Conservation (phyloP, 495 filamentous ascomycete species). For the Trichodelitschia bisporula region DNA sequence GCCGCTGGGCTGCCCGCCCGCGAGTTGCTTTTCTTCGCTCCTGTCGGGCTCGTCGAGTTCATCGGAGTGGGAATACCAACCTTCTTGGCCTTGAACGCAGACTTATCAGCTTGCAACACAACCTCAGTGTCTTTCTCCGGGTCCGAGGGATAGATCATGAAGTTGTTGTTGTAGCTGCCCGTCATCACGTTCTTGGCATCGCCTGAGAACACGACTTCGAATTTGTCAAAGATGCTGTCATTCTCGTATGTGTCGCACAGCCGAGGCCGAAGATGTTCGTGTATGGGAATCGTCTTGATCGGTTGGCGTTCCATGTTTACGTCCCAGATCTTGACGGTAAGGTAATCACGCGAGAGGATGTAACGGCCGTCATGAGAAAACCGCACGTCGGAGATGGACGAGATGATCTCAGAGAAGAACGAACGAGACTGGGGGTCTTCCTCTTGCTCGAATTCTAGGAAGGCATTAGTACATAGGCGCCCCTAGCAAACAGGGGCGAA, state of each 20-base stretch:
- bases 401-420: constrained; percentile 99
- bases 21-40: constrained; percentile 34
- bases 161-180: constrained; percentile 99
- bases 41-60: constrained; percentile 51
- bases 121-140: constrained; percentile 91
- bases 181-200: constrained; percentile 99
- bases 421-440: constrained; percentile 96
- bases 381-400: constrained; percentile 93
- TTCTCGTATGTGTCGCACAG: constrained; percentile 98
- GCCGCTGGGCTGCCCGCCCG: constrained; percentile 76
- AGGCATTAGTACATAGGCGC: constrained; percentile 3
- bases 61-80: constrained; percentile 95
- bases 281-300: constrained; percentile 94
- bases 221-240: constrained; percentile 98
- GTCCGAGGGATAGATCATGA: constrained; percentile 98
- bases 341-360: constrained; percentile 90
- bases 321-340: constrained; percentile 99
- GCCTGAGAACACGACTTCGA: constrained; percentile 95
- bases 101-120: constrained; percentile 93
- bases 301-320: constrained; percentile 96
- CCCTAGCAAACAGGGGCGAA: neutral
- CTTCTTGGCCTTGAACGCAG: constrained; percentile 98
- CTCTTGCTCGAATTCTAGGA: constrained; percentile 91
- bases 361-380: constrained; percentile 93
- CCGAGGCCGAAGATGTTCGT: constrained; percentile 83